Conservation (phyloP, 73 alveolate species). For the Breviolum minutum region DNA sequence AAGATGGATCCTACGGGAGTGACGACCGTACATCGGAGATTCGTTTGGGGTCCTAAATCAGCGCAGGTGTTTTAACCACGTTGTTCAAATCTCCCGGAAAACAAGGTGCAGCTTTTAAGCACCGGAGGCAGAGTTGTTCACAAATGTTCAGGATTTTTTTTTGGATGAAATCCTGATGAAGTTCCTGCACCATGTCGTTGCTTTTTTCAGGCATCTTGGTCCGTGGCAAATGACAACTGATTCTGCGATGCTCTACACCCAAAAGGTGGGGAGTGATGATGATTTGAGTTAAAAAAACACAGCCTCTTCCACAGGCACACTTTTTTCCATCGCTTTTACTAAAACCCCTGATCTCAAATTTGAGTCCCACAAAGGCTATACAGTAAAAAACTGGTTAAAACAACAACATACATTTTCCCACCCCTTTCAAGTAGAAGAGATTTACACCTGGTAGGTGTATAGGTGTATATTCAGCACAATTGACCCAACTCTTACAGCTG, state of each 20-base stretch:
- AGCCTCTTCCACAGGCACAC: neutral
- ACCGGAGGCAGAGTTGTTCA: constrained; percentile 29
- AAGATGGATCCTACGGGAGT: constrained; percentile 86
- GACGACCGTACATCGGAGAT: constrained; percentile 86
- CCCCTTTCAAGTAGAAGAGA: too few species aligned
- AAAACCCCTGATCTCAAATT: neutral
- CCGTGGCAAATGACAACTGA: constrained; percentile 97
- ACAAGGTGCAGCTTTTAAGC: constrained; percentile 63
- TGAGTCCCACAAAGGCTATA: neutral
- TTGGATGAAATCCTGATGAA: too few species aligned
- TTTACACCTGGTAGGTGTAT: too few species aligned
- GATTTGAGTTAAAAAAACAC: too few species aligned
- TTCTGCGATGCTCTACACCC: constrained; percentile 96
- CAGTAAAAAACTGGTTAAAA: too few species aligned
- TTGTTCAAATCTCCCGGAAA: neutral
- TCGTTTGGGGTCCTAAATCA: neutral
- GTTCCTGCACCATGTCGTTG: neutral
- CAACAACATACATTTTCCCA: too few species aligned
- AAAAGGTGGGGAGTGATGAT: constrained; percentile 28
- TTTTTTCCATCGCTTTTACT: neutral
- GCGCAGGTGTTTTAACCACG: neutral
- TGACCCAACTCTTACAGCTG: too few species aligned
- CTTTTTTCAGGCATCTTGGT: constrained; percentile 95
- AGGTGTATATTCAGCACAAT: too few species aligned
- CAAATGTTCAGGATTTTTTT: neutral